Evolutionary conservation across 1,139 yeast genomes (phyloP).

Genomic region (Taphrina sp.): DNA sequence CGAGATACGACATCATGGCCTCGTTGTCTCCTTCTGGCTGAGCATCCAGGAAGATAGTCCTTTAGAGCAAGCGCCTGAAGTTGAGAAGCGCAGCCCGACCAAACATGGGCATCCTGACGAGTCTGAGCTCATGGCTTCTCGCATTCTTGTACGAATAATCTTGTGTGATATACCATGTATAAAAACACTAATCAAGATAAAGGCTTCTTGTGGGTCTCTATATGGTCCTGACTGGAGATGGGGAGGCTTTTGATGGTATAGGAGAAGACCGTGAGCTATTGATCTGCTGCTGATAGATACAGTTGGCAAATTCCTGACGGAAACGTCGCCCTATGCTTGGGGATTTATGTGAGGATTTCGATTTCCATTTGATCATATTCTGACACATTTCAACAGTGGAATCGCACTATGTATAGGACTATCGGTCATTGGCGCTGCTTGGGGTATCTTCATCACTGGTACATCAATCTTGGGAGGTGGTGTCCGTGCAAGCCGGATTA

Average conservation of each 20-base stretch:
- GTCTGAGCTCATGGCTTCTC: constrained; percentile 29
- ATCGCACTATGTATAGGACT: constrained; percentile 91
- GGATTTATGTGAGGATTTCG: constrained; percentile 54
- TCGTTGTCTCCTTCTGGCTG: too few relatives aligned
- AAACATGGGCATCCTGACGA: constrained; percentile 16
- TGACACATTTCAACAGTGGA: constrained; percentile 49
- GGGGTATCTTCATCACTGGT: constrained; percentile 94
- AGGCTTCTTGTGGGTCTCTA: constrained; percentile 28
- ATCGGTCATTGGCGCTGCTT: constrained; percentile 88
- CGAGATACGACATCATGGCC: too few relatives aligned
- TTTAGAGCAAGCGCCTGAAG: too few relatives aligned
- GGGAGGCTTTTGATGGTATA: constrained; percentile 19
- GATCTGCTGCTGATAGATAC: background rate
- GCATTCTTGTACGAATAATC: constrained; percentile 18
- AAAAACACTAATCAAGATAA: too few relatives aligned
- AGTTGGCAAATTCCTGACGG: constrained; percentile 71
- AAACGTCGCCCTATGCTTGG: constrained; percentile 96
- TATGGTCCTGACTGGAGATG: constrained; percentile 31
- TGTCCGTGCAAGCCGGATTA: constrained; percentile 93
- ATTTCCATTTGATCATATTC: background rate
- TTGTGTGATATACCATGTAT: background rate
- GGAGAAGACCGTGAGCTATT: background rate
- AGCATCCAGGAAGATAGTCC: too few relatives aligned
- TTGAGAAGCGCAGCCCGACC: too few relatives aligned
- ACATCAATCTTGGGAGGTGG: constrained; percentile 96